Base-by-base conservation (phyloP, 495 filamentous ascomycete species). In the Evernia prunastri region DNA sequence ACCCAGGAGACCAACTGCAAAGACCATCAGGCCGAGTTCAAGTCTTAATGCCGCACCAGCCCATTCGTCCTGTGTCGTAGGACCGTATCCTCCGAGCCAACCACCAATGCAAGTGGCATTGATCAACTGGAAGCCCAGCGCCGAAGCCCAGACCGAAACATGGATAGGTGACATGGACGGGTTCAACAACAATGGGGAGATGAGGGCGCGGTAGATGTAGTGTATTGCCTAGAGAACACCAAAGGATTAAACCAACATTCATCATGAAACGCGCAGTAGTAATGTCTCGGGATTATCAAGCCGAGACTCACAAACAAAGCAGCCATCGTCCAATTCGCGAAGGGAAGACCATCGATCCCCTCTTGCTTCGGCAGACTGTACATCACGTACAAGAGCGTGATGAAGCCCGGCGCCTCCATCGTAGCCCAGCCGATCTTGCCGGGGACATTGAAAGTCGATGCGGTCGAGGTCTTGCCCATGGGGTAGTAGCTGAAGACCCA, bases 121-220 rank as follows among this genome's bases (percentile, higher is more conserved):
- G 72, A 82, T 70, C 69, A 92, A 67, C 70, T 98, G 93, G 76
- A 96, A 97, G 31, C 66, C 1, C 40, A 86, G 61, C 2, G 84
- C 92, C 6, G 72, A 75, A 49, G 74, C 9, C 78, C 85, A 86
- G 65, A 96, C 76, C 23, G 83, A 60, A 13, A 81, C 66, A 72
- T 91, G 89, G 58, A 93, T 88, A 29, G 92, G 92, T 12, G 92
- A 92, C 88, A 98, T 96, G 74, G 85, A 89, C 0, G 91, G 92
- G 60, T 92, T 90, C 37, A 92, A 79, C 67, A 92, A 76, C 47
- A 87, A 79, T 2, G 94, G 92, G 42, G 86, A 85, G 63, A 96
- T 74, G 60, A 97, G 73, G 25, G 93, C 89, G 66, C 94, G 90
- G 80, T 98, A 91, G 70, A 84, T 63, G 76, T 98, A 98, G 75